Evolutionary conservation across 108 stramenopile species (phyloP), one percentile per base, ranked within the genome.

Genomic region (Chaetoceros muelleri): DNA sequence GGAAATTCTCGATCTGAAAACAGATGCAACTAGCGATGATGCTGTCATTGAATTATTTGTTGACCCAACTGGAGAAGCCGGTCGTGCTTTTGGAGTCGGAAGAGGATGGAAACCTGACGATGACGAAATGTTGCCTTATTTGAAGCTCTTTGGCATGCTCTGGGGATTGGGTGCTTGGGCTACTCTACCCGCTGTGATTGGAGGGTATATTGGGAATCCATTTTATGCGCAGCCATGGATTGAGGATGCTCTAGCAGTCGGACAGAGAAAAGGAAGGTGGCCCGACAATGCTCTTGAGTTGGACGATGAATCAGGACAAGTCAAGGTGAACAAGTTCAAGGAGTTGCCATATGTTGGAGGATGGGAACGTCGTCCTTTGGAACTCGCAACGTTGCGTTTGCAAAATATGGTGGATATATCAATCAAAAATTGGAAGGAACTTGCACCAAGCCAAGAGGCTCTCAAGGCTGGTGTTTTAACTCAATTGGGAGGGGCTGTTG

Each of bases 161-260:
- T 86, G 52, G 40, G 92, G 92, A 18, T 74, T 94, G 25, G 92
- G 92, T 28, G 87, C 86, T 0, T 87, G 87, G 86, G 88, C 86
- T 5, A 94, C 92, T 19, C 61, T 94, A n/a, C 92, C 92, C 27
- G 79, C 86, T 22, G 92, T 94, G 5, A 87, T 94, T 54, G 86
- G 84, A 13, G 93, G 93, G 19, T 94, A 94, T 73, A 73, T 94
- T 55, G 93, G 93, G 19, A 94, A 90, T 69, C 93, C 93, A n/a
- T 88, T 83, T 40, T 67, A 49, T 17, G 58, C 73, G 22, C 82
- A 84, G 56, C 78, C 75, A 19, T 94, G 93, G 93, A 90, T 94
- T 44, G 81, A 85, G 66, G 84, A 83, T 71, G 88, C 93, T 7
- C 61, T 94, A 40, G 82, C 80, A 21, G 76, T 87, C 26, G 87